Percentiles rank a stretch among this genome's conserved stretches.
These are phyloP conservation scores for Mercurialis annua DNA, from an alignment of 345 rosid genomes.

Conservation along the genomic window DNA sequence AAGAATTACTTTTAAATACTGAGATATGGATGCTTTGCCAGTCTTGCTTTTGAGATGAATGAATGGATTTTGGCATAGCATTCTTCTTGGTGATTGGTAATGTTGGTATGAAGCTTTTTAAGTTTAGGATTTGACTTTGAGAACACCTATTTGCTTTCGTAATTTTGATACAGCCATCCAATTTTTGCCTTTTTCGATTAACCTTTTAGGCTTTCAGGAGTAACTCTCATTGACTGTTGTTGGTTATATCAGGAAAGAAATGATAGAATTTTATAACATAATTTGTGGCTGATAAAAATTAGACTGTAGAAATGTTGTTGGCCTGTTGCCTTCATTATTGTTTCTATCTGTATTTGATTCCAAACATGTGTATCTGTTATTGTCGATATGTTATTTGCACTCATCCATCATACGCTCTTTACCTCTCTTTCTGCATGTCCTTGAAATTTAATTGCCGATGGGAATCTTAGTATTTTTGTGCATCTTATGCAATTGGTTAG, in stretches of 20 bases:
- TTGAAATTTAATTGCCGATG: background rate
- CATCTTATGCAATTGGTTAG: background rate
- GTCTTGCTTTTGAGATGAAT: background rate
- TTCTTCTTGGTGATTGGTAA: background rate
- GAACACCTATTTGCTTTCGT: background rate
- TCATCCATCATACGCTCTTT: background rate
- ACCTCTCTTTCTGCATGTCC: too few species aligned
- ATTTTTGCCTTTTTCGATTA: background rate
- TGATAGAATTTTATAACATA: background rate
- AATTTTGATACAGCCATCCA: background rate
- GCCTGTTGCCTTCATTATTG: constrained; percentile 3
- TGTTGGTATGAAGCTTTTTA: background rate
- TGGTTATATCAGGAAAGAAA: background rate
- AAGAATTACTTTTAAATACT: too few species aligned
- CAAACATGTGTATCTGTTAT: background rate
- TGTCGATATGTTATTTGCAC: background rate
- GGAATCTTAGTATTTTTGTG: background rate
- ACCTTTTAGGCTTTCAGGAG: background rate
- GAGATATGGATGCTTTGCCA: too few species aligned
- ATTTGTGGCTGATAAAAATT: background rate
- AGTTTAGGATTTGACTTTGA: background rate
- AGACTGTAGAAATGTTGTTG: background rate
- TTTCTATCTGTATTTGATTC: background rate
- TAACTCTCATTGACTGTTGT: background rate
- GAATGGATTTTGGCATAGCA: background rate